A percentile compares a stretch with the other conserved stretches of the same genome.
Evolutionary conservation across 1,139 yeast species (phyloP).

Genomic region (Hemisphaericaspora subhashii): DNA sequence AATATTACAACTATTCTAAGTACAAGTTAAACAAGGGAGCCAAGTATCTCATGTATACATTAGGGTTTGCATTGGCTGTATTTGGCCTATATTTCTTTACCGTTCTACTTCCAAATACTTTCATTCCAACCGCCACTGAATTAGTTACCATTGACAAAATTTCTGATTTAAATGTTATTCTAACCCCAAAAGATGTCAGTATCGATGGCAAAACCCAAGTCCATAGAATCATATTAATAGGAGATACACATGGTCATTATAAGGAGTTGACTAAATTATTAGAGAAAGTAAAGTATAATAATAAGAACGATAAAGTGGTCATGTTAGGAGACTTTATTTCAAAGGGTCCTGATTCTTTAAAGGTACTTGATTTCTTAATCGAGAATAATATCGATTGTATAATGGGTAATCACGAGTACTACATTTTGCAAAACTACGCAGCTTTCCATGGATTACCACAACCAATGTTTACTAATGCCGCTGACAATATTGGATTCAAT

Average conservation of each 20-base stretch:
- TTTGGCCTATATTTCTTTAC: constrained; percentile 32
- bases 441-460: constrained; percentile 50
- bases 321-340: constrained; percentile 83
- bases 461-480: constrained; percentile 22
- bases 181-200: constrained; percentile 19
- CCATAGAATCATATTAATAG: constrained; percentile 64
- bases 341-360: constrained; percentile 77
- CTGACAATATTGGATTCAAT: constrained; percentile 23
- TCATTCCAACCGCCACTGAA: constrained; percentile 34
- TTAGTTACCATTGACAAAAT: constrained; percentile 30
- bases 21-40: constrained; percentile 20
- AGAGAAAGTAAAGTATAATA: constrained; percentile 42
- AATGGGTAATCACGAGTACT: constrained; percentile 86
- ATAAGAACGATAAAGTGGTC: constrained; percentile 55
- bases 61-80: constrained; percentile 20
- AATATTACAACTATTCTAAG: background rate
- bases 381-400: constrained; percentile 67
- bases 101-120: constrained; percentile 32
- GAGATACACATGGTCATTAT: constrained; percentile 87
- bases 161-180: constrained; percentile 23
- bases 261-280: constrained; percentile 54
- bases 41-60: constrained; percentile 13
- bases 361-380: constrained; percentile 66
- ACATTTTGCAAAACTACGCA: constrained; percentile 60
- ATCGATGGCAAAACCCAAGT: constrained; percentile 12